Evolutionary conservation across 176 grass and related monocot species (phyloP).

Genomic region (Aegilops tauschii): DNA sequence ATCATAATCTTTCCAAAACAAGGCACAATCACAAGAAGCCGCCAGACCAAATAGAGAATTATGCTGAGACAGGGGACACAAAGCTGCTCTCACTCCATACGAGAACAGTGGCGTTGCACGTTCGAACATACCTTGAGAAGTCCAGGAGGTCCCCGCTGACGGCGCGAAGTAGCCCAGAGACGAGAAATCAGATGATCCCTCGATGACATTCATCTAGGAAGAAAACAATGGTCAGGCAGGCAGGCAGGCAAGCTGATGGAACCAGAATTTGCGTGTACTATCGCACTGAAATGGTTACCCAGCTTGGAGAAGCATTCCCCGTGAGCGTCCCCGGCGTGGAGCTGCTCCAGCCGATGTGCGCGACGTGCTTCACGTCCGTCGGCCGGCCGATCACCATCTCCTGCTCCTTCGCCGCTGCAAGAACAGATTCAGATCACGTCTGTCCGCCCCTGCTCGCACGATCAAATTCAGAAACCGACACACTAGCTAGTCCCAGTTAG

Average conservation of each 20-base stretch:
- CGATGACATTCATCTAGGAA: conserved; percentile 43
- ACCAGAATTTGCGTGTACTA: not conserved
- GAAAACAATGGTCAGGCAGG: not conserved
- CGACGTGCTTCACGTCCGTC: conserved; percentile 97
- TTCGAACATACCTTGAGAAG: conserved; percentile 52
- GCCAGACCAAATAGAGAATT: not conserved
- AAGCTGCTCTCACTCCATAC: too few species aligned
- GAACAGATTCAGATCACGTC: not conserved
- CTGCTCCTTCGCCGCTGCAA: conserved; percentile 61
- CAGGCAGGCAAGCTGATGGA: not conserved
- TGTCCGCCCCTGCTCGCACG: not conserved
- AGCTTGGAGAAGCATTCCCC: conserved; percentile 43
- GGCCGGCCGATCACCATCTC: conserved; percentile 71
- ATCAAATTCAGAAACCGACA: not conserved
- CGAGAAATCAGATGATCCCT: conserved; percentile 36
- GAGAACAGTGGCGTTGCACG: not conserved
- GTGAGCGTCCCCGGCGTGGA: not conserved
- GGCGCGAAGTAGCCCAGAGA: conserved; percentile 35
- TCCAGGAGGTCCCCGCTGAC: conserved; percentile 52
- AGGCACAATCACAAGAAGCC: not conserved
- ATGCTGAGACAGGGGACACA: not conserved
- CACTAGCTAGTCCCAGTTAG: not conserved
- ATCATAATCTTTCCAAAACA: not conserved
- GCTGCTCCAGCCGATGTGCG: conserved; percentile 80
- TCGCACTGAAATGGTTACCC: conserved; percentile 35